These are phyloP conservation scores for Tolypocladium sp. DNA, from an alignment of 2,329 filamentous ascomycete genomes.

Conservation along the genomic window DNA sequence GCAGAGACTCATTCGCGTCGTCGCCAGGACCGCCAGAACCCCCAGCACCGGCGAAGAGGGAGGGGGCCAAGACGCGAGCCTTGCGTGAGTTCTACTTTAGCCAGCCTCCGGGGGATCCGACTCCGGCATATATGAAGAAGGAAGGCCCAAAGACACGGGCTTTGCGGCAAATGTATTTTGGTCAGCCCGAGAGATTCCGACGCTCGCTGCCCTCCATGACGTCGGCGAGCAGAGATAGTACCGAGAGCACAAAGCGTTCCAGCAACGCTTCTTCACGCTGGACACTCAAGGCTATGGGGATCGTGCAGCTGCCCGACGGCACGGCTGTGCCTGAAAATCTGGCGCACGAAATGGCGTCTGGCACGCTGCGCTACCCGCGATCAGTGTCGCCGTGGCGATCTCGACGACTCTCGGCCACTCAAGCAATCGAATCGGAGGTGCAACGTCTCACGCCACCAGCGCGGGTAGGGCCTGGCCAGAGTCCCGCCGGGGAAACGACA, in stretches of 20 bases:
- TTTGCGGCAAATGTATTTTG: conserved; percentile 23
- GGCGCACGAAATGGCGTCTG: conserved; percentile 28
- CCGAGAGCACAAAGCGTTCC: conserved; percentile 14
- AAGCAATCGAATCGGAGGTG: conserved; percentile 1
- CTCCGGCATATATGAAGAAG: conserved; percentile 6
- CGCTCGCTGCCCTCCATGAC: conserved; percentile 28
- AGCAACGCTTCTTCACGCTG: conserved; percentile 34
- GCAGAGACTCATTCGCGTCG: conserved; percentile 5
- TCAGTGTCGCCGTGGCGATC: neutral
- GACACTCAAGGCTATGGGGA: conserved; percentile 39
- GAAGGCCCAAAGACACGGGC: conserved; percentile 25
- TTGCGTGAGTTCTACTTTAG: conserved; percentile 15
- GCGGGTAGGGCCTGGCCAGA: neutral
- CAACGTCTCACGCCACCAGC: conserved; percentile 4
- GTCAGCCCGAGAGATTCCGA: conserved; percentile 22
- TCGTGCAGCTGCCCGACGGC: conserved; percentile 44
- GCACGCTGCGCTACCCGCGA: neutral
- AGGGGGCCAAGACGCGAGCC: conserved; percentile 18
- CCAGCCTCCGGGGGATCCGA: neutral
- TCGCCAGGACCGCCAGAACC: conserved; percentile 3
- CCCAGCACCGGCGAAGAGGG: neutral
- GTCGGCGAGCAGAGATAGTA: conserved; percentile 14
- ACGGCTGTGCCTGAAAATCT: conserved; percentile 43
- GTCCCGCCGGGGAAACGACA: neutral
- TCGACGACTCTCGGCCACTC: neutral